Conservation (phyloP, 2,329 filamentous ascomycete species). For the Magnaporthales sp. region DNA sequence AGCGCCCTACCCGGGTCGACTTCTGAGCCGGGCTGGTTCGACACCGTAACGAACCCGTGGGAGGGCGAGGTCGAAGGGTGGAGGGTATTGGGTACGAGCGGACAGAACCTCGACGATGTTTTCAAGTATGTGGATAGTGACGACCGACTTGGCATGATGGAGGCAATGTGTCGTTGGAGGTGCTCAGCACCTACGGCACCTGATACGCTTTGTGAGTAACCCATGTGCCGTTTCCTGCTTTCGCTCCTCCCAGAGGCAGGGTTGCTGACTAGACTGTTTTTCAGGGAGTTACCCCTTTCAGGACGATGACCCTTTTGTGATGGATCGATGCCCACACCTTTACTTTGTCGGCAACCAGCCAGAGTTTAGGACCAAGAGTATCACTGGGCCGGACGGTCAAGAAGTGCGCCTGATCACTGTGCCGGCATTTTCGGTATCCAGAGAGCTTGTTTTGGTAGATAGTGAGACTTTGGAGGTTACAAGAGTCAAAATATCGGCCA, state of each 20-base stretch:
- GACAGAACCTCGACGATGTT: conserved; percentile 89
- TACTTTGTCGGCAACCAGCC: conserved; percentile 87
- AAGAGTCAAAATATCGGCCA: conserved; percentile 45
- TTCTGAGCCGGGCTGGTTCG: conserved; percentile 52
- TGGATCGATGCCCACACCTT: conserved; percentile 78
- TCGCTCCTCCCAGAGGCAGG: neutral
- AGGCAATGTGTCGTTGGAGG: conserved; percentile 87
- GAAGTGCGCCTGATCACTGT: conserved; percentile 71
- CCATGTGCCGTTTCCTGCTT: neutral
- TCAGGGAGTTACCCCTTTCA: conserved; percentile 96
- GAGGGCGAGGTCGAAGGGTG: conserved; percentile 86
- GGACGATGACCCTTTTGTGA: conserved; percentile 82
- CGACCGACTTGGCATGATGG: conserved; percentile 80
- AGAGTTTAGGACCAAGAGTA: conserved; percentile 61
- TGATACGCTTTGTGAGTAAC: conserved; percentile 79
- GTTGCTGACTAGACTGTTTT: conserved; percentile 6
- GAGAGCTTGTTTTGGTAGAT: conserved; percentile 76
- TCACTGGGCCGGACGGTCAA: conserved; percentile 60
- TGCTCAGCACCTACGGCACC: conserved; percentile 88
- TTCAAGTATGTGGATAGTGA: conserved; percentile 81
- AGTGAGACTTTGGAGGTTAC: conserved; percentile 76
- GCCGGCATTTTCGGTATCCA: conserved; percentile 70
- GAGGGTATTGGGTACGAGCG: conserved; percentile 76
- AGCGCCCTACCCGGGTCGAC: conserved; percentile 34
- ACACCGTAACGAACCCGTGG: conserved; percentile 88